phyloP scores from a whole-genome alignment of 2,329 filamentous ascomycete genomes.

The Pseudopithomyces maydicus region DNA sequence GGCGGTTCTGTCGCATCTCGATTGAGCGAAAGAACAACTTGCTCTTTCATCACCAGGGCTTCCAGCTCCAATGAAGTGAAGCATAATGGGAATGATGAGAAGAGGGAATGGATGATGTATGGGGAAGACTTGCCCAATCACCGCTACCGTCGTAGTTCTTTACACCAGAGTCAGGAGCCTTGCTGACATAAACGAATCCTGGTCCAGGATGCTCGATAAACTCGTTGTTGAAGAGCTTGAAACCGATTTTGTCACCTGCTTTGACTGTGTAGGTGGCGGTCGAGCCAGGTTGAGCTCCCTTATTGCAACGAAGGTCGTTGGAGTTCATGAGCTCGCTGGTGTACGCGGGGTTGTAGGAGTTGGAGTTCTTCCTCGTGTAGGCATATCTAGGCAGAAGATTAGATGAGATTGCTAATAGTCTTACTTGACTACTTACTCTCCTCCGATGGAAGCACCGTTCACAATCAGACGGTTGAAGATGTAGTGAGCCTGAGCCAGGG shows the following conservation, averaged over 20 bases:
- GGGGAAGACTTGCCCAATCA: slow-evolving; percentile 26
- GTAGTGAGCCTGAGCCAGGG: slow-evolving; percentile 38
- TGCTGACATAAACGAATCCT: slow-evolving; percentile 45
- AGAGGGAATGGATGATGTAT: too few relatives aligned
- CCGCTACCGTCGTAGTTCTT: slow-evolving; percentile 70
- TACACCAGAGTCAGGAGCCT: slow-evolving; percentile 66
- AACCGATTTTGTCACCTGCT: slow-evolving; percentile 55
- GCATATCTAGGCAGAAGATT: slow-evolving; percentile 14
- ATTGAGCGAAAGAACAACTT: too few relatives aligned
- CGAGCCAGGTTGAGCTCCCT: slow-evolving; percentile 36
- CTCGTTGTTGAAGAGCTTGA: slow-evolving; percentile 58
- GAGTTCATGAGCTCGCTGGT: slow-evolving; percentile 39
- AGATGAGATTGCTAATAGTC: too few relatives aligned
- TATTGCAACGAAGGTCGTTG: slow-evolving; percentile 44
- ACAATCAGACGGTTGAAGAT: slow-evolving; percentile 45
- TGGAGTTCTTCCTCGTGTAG: slow-evolving; percentile 43
- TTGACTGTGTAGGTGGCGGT: slow-evolving; percentile 45
- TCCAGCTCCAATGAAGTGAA: too few relatives aligned
- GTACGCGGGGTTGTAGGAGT: slow-evolving; percentile 39
- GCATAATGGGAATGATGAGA: too few relatives aligned
- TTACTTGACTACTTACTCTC: slow-evolving; percentile 21
- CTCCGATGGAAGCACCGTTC: slow-evolving; percentile 35
- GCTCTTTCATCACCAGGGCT: too few relatives aligned
- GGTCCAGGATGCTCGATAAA: slow-evolving; percentile 50
- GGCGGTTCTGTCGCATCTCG: too few relatives aligned